Evolutionary conservation across 1,284 basidiomycete species (phyloP).

Genomic region (Ganoderma leucocontextum): DNA sequence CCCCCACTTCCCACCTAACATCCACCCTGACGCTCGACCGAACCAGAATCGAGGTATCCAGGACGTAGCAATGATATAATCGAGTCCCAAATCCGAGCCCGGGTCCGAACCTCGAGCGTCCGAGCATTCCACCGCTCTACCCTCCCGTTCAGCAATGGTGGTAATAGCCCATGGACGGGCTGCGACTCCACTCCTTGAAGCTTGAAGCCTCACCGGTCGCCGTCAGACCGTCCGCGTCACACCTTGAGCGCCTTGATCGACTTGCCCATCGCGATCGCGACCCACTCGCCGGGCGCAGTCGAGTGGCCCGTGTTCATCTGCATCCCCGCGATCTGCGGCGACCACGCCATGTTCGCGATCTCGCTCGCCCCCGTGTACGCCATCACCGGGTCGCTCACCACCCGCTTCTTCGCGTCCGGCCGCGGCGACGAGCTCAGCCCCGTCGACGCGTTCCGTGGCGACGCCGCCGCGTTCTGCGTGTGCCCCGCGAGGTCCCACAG

Average conservation of each 20-base stretch:
- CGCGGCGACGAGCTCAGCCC: conserved; percentile 77
- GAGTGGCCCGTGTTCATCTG: conserved; percentile 76
- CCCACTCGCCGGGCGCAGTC: conserved; percentile 85
- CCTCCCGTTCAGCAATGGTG: not conserved
- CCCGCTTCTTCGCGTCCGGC: conserved; percentile 78
- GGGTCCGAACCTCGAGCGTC: not conserved
- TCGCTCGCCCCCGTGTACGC: conserved; percentile 84
- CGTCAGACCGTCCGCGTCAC: not conserved
- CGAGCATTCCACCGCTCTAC: not conserved
- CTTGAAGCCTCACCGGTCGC: too few species aligned
- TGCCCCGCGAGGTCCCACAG: conserved; percentile 85
- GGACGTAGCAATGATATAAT: not conserved
- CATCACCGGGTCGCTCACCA: conserved; percentile 79
- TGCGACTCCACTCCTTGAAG: too few species aligned
- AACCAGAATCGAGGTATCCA: not conserved
- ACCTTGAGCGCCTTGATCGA: conserved; percentile 85
- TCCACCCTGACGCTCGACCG: not conserved
- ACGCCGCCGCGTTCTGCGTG: conserved; percentile 62
- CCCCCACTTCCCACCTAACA: not conserved
- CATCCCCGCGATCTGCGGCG: conserved; percentile 78
- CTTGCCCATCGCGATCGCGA: conserved; percentile 89
- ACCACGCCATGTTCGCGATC: conserved; percentile 91
- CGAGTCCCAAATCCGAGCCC: not conserved
- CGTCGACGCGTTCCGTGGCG: conserved; percentile 68
- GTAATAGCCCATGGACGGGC: not conserved